Conservation (phyloP, 1,284 basidiomycete species). For the Apiotrichum laibachii region DNA sequence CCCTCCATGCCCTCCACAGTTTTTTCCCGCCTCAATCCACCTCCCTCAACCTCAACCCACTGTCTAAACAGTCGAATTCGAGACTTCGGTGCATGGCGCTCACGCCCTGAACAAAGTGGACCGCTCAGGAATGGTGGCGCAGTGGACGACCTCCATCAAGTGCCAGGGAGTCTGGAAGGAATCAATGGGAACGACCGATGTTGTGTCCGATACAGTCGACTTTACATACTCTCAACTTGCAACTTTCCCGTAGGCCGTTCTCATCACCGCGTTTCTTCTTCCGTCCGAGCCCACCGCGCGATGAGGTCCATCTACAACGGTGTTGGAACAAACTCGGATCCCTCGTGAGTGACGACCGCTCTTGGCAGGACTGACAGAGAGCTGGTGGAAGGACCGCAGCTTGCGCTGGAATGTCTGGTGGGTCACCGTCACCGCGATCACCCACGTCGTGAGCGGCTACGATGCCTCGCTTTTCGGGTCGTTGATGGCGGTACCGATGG, state of each 20-base stretch:
- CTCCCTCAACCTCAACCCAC: too few species aligned
- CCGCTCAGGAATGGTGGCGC: background rate
- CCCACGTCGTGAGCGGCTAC: conserved; percentile 2
- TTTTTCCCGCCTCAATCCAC: too few species aligned
- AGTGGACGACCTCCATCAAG: background rate
- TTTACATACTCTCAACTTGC: too few species aligned
- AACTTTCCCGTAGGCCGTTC: too few species aligned
- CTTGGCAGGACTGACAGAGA: background rate
- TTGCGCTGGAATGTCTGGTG: background rate
- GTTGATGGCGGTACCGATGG: conserved; percentile 1
- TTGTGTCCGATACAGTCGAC: too few species aligned
- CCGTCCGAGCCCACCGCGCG: too few species aligned
- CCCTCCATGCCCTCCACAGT: too few species aligned
- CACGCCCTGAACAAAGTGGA: background rate
- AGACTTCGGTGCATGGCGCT: too few species aligned
- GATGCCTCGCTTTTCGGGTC: conserved; percentile 12
- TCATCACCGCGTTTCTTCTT: too few species aligned
- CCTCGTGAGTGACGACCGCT: background rate
- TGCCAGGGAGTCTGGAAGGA: background rate
- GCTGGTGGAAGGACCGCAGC: background rate
- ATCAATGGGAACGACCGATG: background rate
- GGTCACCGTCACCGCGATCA: background rate
- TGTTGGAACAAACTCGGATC: background rate
- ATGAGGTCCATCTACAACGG: background rate
- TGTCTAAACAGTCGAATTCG: too few species aligned